Evolutionary conservation across 352 stramenopile genomes (phyloP).

Genomic region (Phytophthora foliorum): DNA sequence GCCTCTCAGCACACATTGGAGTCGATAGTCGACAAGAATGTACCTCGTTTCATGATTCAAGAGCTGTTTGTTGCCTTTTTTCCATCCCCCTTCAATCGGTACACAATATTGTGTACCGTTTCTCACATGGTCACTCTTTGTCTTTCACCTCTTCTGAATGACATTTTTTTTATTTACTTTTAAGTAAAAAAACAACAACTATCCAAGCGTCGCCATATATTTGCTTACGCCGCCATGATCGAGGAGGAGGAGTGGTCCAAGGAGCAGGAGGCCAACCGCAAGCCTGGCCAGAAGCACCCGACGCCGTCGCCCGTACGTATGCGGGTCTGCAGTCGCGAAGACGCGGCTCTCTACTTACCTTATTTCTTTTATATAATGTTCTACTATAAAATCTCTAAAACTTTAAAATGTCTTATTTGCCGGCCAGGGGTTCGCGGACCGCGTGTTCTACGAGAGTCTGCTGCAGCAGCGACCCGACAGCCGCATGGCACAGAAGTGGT

Average conservation of each 20-base stretch:
- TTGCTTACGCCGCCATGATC: constrained; percentile 52
- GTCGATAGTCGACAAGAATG: not conserved
- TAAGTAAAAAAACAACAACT: too few relatives aligned
- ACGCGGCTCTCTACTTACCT: not conserved
- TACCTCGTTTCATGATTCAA: too few relatives aligned
- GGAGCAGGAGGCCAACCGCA: constrained; percentile 90
- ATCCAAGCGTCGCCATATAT: not conserved
- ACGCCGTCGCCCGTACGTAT: constrained; percentile 79
- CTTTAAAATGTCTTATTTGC: constrained; percentile 1
- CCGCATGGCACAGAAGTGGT: constrained; percentile 92
- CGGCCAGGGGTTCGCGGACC: constrained; percentile 82
- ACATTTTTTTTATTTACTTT: not conserved
- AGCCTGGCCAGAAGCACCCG: constrained; percentile 90
- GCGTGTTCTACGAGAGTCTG: constrained; percentile 93
- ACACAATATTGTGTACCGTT: not conserved
- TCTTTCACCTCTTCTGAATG: not conserved
- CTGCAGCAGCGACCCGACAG: constrained; percentile 86
- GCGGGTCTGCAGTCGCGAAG: not conserved
- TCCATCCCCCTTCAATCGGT: not conserved
- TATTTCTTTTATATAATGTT: not conserved
- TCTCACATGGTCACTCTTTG: not conserved
- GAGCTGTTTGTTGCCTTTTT: not conserved
- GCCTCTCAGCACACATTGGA: not conserved
- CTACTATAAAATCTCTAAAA: not conserved
- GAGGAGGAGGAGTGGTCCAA: constrained; percentile 92